Base-by-base conservation (phyloP, 768 basidiomycete species). In the Tubosaeta sp. region DNA sequence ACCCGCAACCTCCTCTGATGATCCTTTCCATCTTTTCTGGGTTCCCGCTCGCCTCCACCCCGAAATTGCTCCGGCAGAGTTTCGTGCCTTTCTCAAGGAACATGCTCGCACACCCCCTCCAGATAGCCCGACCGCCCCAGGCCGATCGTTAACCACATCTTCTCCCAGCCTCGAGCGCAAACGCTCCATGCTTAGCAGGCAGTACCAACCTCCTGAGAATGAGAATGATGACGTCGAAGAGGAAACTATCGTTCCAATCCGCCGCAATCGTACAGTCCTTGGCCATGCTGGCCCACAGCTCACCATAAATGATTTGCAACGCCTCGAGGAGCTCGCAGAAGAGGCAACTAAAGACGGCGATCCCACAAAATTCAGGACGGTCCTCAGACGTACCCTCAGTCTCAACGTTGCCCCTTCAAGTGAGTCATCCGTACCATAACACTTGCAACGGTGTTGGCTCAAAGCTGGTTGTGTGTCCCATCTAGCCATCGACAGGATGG, bases 31-130 rank as follows among this genome's bases (percentile, higher is more conserved):
- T 70, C 82, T 97, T 58, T 98, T 98, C 78, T 99, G 97, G 97
- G 93, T 99, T 27, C 97, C 97, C 48, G 97, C 97, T 14, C 83
- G 87, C 52, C 76, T 97, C 33, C 97, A 98, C 67, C 97, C 97
- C 29, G 97, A 99, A 75, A 90, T 99, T 64, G 95, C 95, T 0
- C 97, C 97, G 22, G 88, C 85, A 43, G 94, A 98, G 70, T 99
- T 99, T 70, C 83, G 91, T 47, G 88, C 85, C 11, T 97, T 99
- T 67, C 82, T 99, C 60, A 90, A 94, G 68, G 91, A 95, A 61
- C 97, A 98, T 72, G 81, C 93, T 11, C 81, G 85, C 54, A 70
- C 78, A 8, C 77, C 79, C 42, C 69, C 80, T 34, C 69, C 76
- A 26, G 84, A 82, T 55, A 81, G 74, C 57, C 66, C 65, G n/a